A percentile compares a stretch with the other conserved stretches of the same genome.
These are phyloP conservation scores for Pyrus betulifolia DNA, from an alignment of 306 rosid genomes.

Conservation along the genomic window DNA sequence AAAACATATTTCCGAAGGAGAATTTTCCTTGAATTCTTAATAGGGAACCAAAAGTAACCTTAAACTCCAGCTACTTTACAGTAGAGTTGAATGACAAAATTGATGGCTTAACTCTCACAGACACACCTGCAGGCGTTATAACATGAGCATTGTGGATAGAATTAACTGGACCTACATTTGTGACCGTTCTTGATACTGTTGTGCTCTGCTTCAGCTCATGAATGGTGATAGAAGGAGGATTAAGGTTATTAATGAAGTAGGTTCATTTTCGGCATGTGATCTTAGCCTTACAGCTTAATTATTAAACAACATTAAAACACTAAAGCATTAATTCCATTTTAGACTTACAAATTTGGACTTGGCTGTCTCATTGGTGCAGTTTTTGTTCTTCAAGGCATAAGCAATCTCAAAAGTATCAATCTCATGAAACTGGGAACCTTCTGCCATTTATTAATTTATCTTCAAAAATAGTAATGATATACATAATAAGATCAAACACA, in stretches of 20 bases:
- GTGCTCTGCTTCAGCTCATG: constrained; percentile 35
- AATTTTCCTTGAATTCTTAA: constrained; percentile 39
- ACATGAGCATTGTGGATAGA: constrained; percentile 36
- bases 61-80: constrained; percentile 34
- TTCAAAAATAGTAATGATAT: too few species aligned
- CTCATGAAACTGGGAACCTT: too few species aligned
- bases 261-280: constrained; percentile 24
- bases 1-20: constrained; percentile 48
- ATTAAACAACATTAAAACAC: too few species aligned
- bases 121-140: constrained; percentile 34
- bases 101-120: constrained; percentile 33
- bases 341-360: too few species aligned
- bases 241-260: constrained; percentile 32
- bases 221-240: constrained; percentile 51
- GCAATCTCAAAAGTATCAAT: too few species aligned
- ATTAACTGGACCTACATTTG: constrained; percentile 44
- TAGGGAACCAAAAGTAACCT: constrained; percentile 28
- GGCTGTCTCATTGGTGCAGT: too few species aligned
- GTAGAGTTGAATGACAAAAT: constrained; percentile 27
- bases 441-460: too few species aligned
- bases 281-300: background rate
- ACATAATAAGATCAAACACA: too few species aligned
- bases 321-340: too few species aligned
- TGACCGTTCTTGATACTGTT: constrained; percentile 44
- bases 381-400: too few species aligned